phyloP scores from a whole-genome alignment of 2,329 filamentous ascomycete genomes.

The Ophiostoma sp. region DNA sequence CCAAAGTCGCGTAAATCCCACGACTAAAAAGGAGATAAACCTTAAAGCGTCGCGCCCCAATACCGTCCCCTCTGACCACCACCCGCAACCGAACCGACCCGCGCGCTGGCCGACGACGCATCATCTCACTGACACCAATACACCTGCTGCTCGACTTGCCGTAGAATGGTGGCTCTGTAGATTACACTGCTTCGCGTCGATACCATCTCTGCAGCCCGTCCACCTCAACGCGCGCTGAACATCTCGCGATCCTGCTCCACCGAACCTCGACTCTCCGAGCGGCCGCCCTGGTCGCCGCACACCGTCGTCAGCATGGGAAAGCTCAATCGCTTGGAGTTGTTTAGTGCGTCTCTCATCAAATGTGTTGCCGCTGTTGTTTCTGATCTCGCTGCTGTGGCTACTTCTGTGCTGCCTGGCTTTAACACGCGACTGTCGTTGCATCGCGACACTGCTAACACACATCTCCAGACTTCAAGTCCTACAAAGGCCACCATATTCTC shows the following conservation, averaged over 20 bases:
- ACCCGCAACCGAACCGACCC: conserved; percentile 11
- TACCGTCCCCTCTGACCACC: neutral
- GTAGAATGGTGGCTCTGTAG: conserved; percentile 14
- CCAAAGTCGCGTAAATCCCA: conserved; percentile 23
- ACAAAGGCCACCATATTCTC: conserved; percentile 91
- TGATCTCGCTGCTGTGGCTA: neutral
- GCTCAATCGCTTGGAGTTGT: conserved; percentile 88
- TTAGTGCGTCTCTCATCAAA: conserved; percentile 56
- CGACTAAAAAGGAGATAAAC: conserved; percentile 17
- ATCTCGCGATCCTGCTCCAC: conserved; percentile 2
- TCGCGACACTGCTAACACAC: conserved; percentile 15
- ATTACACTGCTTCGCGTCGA: neutral
- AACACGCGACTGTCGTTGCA: neutral
- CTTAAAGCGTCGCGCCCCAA: conserved; percentile 11
- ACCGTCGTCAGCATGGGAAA: conserved; percentile 66
- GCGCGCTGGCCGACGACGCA: conserved; percentile 11
- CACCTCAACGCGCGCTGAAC: conserved; percentile 11
- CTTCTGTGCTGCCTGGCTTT: neutral
- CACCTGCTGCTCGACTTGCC: neutral
- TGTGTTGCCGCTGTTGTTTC: neutral
- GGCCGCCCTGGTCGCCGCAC: conserved; percentile 21
- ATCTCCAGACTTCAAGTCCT: conserved; percentile 88
- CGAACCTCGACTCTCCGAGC: conserved; percentile 4
- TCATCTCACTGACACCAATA: neutral
- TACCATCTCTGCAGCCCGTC: neutral